A percentile compares a stretch with the other conserved stretches of the same genome.
Conservation (phyloP, 176 grass and related monocot species). For the Hordeum vulgare region DNA sequence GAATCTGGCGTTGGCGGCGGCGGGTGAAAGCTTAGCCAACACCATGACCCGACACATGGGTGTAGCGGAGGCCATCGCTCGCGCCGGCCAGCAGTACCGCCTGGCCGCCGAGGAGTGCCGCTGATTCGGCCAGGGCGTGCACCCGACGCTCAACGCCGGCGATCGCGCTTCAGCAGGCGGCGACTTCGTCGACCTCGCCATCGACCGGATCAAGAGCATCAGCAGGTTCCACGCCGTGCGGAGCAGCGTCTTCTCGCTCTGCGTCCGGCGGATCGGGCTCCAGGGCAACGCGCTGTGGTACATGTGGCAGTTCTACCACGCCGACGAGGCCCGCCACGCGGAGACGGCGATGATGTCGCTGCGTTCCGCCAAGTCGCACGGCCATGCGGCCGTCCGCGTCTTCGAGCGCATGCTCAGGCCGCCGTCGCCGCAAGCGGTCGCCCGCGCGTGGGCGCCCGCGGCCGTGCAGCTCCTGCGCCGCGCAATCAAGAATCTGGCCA, state of each 20-base stretch:
- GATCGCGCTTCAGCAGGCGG: neutral
- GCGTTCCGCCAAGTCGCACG: neutral
- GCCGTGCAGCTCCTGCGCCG: neutral
- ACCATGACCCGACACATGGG: neutral
- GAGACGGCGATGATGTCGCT: neutral
- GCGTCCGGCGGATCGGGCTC: neutral
- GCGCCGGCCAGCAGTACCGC: neutral
- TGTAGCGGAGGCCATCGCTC: neutral
- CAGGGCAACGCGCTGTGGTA: neutral
- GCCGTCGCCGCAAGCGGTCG: no score
- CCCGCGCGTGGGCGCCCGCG: neutral
- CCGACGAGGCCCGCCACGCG: neutral
- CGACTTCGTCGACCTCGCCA: neutral
- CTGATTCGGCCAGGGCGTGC: neutral
- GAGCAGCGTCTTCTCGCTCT: neutral
- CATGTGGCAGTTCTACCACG: neutral
- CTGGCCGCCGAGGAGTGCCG: neutral
- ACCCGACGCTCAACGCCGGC: neutral
- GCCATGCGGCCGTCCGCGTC: neutral
- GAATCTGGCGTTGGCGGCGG: neutral
- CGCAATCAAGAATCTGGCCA: neutral
- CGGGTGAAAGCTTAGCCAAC: neutral
- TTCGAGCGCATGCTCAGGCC: neutral
- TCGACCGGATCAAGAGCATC: neutral
- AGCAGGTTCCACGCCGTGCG: neutral